phyloP scores from a whole-genome alignment of 208 protist genomes.

The Acanthamoeba triangularis region DNA sequence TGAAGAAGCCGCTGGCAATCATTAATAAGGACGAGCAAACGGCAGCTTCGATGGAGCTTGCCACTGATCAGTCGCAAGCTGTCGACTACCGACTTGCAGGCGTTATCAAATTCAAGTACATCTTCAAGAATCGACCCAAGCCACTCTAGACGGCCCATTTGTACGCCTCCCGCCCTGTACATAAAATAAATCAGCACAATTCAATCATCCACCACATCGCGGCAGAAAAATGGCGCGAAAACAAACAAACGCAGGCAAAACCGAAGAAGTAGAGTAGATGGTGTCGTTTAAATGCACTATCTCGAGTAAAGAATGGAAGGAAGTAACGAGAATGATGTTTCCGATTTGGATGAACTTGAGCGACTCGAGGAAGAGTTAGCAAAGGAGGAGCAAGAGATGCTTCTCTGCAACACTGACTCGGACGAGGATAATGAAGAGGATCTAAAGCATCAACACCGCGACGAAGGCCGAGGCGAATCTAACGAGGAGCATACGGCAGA shows the following conservation, averaged over 20 bases:
- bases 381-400: too few relatives aligned
- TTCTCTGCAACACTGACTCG: too few relatives aligned
- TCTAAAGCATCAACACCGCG: too few relatives aligned
- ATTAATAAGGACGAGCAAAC: constrained; percentile 20
- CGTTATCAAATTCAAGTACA: constrained; percentile 42
- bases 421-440: too few relatives aligned
- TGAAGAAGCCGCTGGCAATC: constrained; percentile 67
- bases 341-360: too few relatives aligned
- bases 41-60: neutral
- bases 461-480: too few relatives aligned
- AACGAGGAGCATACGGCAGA: too few relatives aligned
- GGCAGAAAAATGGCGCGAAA: neutral
- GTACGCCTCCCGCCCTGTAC: neutral
- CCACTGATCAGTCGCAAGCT: neutral
- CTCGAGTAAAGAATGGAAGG: neutral
- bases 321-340: neutral
- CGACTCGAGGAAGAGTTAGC: too few relatives aligned
- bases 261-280: too few relatives aligned
- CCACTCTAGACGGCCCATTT: neutral
- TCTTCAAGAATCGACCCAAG: constrained; percentile 69
- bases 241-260: neutral
- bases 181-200: constrained; percentile 13
- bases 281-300: too few relatives aligned
- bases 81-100: constrained; percentile 22
- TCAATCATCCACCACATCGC: too few relatives aligned